Percentiles rank a stretch among this genome's conserved stretches.
These are phyloP conservation scores for Trichoderma koningiopsis DNA, from an alignment of 2,329 filamentous ascomycete species.

Conservation along the genomic window DNA sequence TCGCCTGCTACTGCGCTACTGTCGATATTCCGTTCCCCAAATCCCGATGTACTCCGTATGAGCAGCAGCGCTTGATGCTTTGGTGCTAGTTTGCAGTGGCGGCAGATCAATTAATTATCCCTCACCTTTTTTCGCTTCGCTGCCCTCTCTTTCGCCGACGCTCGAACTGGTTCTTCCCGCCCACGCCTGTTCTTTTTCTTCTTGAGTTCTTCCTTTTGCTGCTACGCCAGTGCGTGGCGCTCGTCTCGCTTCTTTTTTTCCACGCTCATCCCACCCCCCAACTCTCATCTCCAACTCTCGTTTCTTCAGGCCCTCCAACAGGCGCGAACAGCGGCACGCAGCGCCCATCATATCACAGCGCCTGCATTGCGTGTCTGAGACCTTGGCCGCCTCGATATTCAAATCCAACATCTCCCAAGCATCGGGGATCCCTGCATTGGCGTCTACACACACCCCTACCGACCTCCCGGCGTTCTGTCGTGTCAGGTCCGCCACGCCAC, in stretches of 20 bases:
- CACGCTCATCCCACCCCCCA: not conserved
- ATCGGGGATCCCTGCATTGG: conserved; percentile 23
- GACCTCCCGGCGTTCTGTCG: conserved; percentile 25
- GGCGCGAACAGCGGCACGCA: not conserved
- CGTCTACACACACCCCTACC: conserved; percentile 22
- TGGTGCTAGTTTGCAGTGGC: conserved; percentile 23
- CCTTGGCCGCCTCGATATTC: not conserved
- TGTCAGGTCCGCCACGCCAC: conserved; percentile 28
- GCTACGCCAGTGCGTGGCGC: not conserved
- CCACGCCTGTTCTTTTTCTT: not conserved
- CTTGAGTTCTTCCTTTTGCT: not conserved
- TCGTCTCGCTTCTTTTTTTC: not conserved
- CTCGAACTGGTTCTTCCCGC: conserved; percentile 3
- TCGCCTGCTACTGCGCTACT: not conserved
- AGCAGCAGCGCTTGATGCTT: not conserved
- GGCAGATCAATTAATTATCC: conserved; percentile 23
- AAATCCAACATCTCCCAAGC: conserved; percentile 16
- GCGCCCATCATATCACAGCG: not conserved
- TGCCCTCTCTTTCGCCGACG: not conserved
- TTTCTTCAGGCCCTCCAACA: not conserved
- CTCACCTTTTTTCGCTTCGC: not conserved
- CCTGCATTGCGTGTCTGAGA: conserved; percentile 4
- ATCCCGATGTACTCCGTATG: conserved; percentile 14
- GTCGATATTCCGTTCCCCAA: not conserved
- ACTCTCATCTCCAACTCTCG: not conserved